Percentiles rank a stretch among this genome's conserved stretches.
phyloP scores from a whole-genome alignment of 2,329 filamentous ascomycete genomes.

The Aquanectria penicillioides region DNA sequence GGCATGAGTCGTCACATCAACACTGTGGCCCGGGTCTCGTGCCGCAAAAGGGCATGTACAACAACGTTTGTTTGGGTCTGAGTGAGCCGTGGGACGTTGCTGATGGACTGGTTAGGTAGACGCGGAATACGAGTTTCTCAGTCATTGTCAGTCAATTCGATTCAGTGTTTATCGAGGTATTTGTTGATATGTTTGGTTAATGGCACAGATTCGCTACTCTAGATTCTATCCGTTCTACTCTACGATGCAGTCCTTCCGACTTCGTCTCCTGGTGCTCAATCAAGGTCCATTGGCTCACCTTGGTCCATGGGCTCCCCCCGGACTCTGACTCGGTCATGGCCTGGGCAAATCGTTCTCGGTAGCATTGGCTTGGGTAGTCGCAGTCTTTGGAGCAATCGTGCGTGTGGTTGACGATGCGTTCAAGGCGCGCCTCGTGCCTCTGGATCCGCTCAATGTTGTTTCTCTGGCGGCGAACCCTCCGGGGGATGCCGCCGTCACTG shows the following conservation, averaged over 20 bases:
- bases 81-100: constrained; percentile 38
- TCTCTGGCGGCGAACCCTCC: too few relatives aligned
- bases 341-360: constrained; percentile 16
- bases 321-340: not conserved
- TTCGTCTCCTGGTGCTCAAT: not conserved
- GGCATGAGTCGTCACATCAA: constrained; percentile 30
- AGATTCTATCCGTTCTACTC: too few relatives aligned
- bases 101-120: constrained; percentile 44
- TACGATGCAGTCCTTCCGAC: not conserved
- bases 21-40: constrained; percentile 26
- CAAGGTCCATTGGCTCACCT: not conserved
- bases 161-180: too few relatives aligned
- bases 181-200: too few relatives aligned
- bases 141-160: not conserved
- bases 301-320: not conserved
- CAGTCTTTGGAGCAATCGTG: constrained; percentile 38
- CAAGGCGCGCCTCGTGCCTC: not conserved
- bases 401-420: constrained; percentile 10
- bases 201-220: too few relatives aligned
- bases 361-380: constrained; percentile 37
- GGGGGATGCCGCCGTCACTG: too few relatives aligned
- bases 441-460: too few relatives aligned
- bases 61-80: constrained; percentile 33
- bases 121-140: constrained; percentile 37
- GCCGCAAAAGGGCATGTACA: constrained; percentile 39